Conservation (phyloP, 202 grass and related monocot genomes). For the Dendrocalamus latiflorus region DNA sequence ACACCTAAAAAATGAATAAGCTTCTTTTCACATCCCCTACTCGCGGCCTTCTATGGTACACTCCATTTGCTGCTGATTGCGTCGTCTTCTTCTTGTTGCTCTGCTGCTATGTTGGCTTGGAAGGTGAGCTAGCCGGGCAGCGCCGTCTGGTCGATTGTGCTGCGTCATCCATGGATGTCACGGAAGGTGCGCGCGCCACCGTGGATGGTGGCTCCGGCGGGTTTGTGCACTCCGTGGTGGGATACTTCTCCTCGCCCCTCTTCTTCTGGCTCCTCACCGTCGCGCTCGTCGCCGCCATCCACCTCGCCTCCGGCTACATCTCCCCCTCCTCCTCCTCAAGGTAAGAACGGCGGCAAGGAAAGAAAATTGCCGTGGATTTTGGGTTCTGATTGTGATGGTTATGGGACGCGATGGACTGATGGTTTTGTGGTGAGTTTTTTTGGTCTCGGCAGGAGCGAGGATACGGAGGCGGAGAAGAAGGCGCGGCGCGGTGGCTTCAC, state of each 20-base stretch:
- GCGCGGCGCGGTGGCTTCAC: background rate
- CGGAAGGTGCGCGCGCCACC: background rate
- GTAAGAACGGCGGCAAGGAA: background rate
- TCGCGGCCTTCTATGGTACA: too few species aligned
- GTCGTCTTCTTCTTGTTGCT: background rate
- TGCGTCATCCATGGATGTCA: slow-evolving; percentile 25
- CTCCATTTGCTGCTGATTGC: background rate
- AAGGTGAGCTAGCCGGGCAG: background rate
- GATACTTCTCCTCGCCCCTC: slow-evolving; percentile 18
- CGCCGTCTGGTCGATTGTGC: background rate
- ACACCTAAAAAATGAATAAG: too few species aligned
- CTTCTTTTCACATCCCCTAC: too few species aligned
- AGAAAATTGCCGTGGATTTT: background rate
- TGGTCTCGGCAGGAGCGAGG: background rate
- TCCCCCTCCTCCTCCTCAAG: slow-evolving; percentile 24
- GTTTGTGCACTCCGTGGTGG: slow-evolving; percentile 20
- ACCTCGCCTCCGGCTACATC: too few species aligned
- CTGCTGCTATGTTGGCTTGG: background rate
- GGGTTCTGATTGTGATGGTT: background rate
- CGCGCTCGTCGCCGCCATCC: slow-evolving; percentile 48
- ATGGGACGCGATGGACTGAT: background rate
- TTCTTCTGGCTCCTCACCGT: slow-evolving; percentile 56
- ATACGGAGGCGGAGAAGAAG: background rate
- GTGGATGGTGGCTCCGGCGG: background rate
- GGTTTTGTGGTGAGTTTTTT: background rate